phyloP scores from a whole-genome alignment of 805 yeast genomes.

The Wickerhamiella azymoides region DNA sequence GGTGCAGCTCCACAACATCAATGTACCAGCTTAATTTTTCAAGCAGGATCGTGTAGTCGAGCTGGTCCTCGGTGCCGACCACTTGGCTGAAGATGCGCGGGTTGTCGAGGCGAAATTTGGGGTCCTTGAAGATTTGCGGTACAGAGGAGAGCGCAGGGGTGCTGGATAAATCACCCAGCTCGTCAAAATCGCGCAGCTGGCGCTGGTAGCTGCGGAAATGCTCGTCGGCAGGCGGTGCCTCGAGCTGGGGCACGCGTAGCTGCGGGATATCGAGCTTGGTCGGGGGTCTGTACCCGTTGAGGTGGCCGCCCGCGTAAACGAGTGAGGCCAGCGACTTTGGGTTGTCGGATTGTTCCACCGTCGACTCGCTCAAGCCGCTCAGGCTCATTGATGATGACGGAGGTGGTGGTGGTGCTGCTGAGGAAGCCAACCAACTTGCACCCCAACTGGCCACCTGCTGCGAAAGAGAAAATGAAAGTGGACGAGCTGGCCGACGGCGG shows the following conservation, averaged over 20 bases:
- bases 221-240: constrained; percentile 29
- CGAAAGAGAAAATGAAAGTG: background rate
- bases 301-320: constrained; percentile 38
- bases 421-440: too few relatives aligned
- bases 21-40: constrained; percentile 70
- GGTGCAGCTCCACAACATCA: constrained; percentile 69
- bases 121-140: constrained; percentile 56
- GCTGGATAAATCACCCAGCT: constrained; percentile 26
- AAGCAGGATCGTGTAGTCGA: constrained; percentile 36
- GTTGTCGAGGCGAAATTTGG: constrained; percentile 69
- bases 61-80: constrained; percentile 32
- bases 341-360: background rate
- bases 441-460: too few relatives aligned
- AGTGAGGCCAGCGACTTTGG: constrained; percentile 68
- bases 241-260: constrained; percentile 45
- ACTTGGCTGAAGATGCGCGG: constrained; percentile 73
- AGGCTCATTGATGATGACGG: constrained; percentile 4
- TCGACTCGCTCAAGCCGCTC: constrained; percentile 8
- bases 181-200: constrained; percentile 27
- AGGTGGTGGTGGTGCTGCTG: background rate
- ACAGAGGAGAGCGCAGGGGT: constrained; percentile 27
- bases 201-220: constrained; percentile 33
- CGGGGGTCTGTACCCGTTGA: constrained; percentile 36
- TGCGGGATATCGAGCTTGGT: constrained; percentile 76
- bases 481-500: constrained; percentile 8